Evolutionary conservation across 345 rosid genomes (phyloP).

Genomic region (Mangifera indica): DNA sequence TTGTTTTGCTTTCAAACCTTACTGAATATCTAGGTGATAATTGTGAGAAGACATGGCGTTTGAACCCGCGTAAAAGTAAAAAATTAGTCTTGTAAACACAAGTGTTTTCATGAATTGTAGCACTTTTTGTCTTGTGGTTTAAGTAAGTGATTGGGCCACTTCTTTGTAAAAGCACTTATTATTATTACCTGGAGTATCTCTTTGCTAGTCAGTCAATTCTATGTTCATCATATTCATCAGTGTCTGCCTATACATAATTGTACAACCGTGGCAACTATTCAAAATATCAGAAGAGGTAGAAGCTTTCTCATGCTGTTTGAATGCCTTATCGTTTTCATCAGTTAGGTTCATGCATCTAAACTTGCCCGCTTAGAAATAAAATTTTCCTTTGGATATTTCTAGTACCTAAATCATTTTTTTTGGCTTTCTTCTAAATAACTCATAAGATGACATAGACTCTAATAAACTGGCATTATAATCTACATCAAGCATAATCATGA

Average conservation of each 20-base stretch:
- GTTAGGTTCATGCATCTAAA: background rate
- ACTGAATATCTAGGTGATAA: constrained; percentile 10
- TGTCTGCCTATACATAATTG: background rate
- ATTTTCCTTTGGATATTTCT: constrained; percentile 2
- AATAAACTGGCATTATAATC: too few species aligned
- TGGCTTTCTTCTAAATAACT: background rate
- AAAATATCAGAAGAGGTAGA: background rate
- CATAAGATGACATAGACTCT: constrained; percentile 3
- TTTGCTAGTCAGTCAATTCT: background rate
- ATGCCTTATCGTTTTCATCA: too few species aligned
- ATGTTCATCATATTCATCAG: background rate
- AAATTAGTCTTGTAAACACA: background rate
- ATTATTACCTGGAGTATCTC: background rate
- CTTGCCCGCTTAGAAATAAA: background rate
- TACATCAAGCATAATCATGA: too few species aligned
- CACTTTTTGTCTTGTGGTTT: constrained; percentile 15
- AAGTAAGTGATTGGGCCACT: constrained; percentile 11
- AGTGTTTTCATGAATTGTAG: background rate
- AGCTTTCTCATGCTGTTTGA: background rate
- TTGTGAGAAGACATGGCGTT: background rate
- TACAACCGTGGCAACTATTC: background rate
- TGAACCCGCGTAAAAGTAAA: background rate
- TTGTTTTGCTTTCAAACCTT: background rate
- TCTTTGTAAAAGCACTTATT: constrained; percentile 2
- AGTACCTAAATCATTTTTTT: background rate